Base-by-base conservation (phyloP, 805 yeast genomes). In the Monosporozyma solicola region DNA sequence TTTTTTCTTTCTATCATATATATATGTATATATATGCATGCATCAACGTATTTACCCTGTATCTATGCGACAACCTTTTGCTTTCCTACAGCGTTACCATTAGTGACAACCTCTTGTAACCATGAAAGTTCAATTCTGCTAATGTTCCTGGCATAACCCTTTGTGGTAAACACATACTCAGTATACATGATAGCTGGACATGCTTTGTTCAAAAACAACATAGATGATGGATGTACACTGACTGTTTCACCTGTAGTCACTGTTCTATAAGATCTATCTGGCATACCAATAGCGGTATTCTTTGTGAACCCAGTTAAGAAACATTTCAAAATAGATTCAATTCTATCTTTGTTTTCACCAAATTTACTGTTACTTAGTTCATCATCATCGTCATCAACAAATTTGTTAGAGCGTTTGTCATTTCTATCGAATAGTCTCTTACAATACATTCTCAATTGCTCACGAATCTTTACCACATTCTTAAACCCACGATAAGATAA, bases 201-300 rank as follows among this genome's bases (percentile, higher is more conserved):
- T 59, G 80, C 79, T 58, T 79, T 79, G 6, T 97, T 96, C 41
- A 64, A 56, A 69, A 92, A 94, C 43, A 94, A 71, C 67, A 87
- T 71, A 0, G 96, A 88, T 0, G 96, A 86, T 0, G 98, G 98
- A 64, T 92, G 98, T 10, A 92, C 82, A 49, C 94, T 82, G 48
- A 92, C 81, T 33, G 87, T 74, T 67, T 89, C 97, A 27, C 96
- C 96, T 1, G 86, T 80, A 31, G 84, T 73, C 6, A 90, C 84
- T 0, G 98, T 90, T 64, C 95, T 76, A 71, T 84, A 94, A 3
- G 96, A 85, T 62, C 97, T 77, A 67, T 94, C 98, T 0, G 98
- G 96, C 82, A 87, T 80, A 10, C 97, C 96, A 20, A 94, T 80
- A 0, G 99, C 99, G 0, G 96, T 84, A 67, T 92, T 91, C 48